Evolutionary conservation across 179 eudicot species (phyloP).

Genomic region (Gypsophila paniculata): DNA sequence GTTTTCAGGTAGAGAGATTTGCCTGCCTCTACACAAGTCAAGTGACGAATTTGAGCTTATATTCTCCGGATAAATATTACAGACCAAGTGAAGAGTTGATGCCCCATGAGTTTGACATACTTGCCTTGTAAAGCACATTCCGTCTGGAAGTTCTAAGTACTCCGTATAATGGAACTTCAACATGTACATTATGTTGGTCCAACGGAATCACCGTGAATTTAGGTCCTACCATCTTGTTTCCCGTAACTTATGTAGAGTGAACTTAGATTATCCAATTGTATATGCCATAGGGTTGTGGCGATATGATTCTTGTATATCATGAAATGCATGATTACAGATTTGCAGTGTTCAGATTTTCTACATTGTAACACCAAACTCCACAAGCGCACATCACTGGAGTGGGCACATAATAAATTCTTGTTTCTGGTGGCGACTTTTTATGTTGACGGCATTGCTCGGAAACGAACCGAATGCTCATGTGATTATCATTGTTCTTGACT

Average conservation of each 20-base stretch:
- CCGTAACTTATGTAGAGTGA: not conserved
- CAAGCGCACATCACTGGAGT: not conserved
- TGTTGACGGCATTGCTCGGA: too few species aligned
- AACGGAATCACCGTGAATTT: conserved; percentile 8
- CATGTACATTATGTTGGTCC: conserved; percentile 15
- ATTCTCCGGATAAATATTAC: conserved; percentile 91
- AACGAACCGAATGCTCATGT: too few species aligned
- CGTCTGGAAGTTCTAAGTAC: conserved; percentile 10
- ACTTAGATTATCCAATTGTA: conserved; percentile 22
- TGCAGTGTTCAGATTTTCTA: not conserved
- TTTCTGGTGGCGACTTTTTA: not conserved
- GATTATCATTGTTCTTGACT: too few species aligned
- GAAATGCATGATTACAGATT: not conserved
- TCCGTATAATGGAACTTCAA: not conserved
- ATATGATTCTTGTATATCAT: conserved; percentile 2
- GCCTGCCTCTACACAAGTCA: conserved; percentile 94
- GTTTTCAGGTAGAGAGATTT: conserved; percentile 84
- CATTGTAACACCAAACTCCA: not conserved
- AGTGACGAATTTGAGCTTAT: conserved; percentile 80
- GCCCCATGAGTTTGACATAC: conserved; percentile 90
- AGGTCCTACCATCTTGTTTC: conserved; percentile 5
- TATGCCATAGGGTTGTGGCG: conserved; percentile 9
- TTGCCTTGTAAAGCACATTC: conserved; percentile 35
- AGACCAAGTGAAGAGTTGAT: conserved; percentile 93
- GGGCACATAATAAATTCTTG: not conserved